Evolutionary conservation across 1,139 yeast genomes (phyloP), one percentile per base, ranked within the genome.

Genomic region (Martiniozyma asiatica): DNA sequence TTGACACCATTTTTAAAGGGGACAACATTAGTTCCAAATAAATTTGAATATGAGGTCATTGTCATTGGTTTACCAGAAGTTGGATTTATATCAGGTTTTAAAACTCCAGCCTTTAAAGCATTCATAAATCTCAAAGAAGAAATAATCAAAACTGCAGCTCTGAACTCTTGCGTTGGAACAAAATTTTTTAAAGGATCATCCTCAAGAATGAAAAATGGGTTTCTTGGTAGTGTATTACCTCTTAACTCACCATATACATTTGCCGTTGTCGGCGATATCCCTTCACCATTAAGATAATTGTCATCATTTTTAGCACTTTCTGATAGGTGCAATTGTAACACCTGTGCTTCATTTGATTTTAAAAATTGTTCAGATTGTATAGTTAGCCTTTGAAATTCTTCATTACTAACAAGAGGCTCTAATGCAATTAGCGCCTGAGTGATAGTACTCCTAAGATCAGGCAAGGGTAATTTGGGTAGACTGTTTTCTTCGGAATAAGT

Each of bases 141-240:
- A 36, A 72, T 67, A 26, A 77, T 63, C 43, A 78, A 56, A 24
- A 68, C 74, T 3, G 85, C 74, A 4, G 85, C 73, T 27, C 87
- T 53, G 38, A 72, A 76, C 4, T 71, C 59, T 53, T 78, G 89
- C 35, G 67, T 60, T 5, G 82, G 79, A 8, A 56, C 49, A 32
- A 52, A 58, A 20, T 75, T 73, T 35, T 64, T 68, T 40, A 71
- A 63, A 1, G 87, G 85, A 42, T 78, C 92, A 45, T 77, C 79
- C 41, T 77, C 84, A 19, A 78, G 52, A 7, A 78, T 67, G 42
- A 78, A 60, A 43, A 75, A 78, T 1, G 92, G 92, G 45, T 78
- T 78, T 37, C 87, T 58, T 4, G 92, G 92, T 31, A 78, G 57
- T 2, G 78, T 73, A 42, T 74, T 79, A 10, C 75, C 75, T 31